Conservation (phyloP, 2,329 filamentous ascomycete genomes). For the Verticillium nonalfalfae region DNA sequence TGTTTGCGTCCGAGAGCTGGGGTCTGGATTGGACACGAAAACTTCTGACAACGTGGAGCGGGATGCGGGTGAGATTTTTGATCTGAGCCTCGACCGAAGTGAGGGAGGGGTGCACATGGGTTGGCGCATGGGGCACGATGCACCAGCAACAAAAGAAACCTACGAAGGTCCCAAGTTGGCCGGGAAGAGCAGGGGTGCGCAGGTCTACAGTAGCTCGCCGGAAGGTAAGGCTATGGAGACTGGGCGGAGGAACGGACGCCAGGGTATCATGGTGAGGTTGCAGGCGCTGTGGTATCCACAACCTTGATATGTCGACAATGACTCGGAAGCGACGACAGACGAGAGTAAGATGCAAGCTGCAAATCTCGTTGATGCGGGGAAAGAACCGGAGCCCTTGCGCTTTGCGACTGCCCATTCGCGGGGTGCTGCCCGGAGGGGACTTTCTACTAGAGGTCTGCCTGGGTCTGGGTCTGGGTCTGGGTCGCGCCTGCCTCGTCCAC, state of each 20-base stretch:
- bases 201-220: too few relatives aligned
- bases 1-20: background rate
- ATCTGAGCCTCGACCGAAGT: background rate
- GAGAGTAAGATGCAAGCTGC: background rate
- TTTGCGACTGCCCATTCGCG: background rate
- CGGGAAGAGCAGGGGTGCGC: background rate
- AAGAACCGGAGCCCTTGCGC: background rate
- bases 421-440: background rate
- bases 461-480: background rate
- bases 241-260: background rate
- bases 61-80: background rate
- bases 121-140: background rate
- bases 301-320: background rate
- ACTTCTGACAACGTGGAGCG: background rate
- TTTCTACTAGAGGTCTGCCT: background rate
- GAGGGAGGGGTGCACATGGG: background rate
- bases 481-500: background rate
- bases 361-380: background rate
- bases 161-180: background rate
- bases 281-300: background rate
- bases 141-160: background rate
- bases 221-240: background rate
- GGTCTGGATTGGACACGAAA: background rate
- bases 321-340: background rate
- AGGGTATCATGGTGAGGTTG: background rate